Evolutionary conservation across 768 basidiomycete species (phyloP).

Genomic region (Kwoniella sp.): DNA sequence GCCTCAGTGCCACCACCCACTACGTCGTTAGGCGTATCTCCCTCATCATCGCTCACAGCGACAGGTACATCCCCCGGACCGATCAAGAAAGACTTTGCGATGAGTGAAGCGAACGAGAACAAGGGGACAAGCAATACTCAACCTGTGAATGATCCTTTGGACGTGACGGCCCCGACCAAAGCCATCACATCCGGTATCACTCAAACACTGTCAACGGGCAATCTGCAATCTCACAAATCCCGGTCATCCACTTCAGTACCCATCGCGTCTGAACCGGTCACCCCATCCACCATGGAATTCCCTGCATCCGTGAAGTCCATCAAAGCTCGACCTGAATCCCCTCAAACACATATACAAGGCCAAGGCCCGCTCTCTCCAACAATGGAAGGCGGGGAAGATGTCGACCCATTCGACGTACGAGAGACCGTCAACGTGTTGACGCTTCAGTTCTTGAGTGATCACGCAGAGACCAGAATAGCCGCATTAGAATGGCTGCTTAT

Average conservation of each 20-base stretch:
- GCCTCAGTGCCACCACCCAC: conserved; percentile 29
- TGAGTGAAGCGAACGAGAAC: conserved; percentile 17
- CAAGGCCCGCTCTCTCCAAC: conserved; percentile 31
- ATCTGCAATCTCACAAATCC: conserved; percentile 27
- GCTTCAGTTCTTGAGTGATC: conserved; percentile 89
- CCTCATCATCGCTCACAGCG: conserved; percentile 16
- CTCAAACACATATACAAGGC: conserved; percentile 14
- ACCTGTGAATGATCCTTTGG: conserved; percentile 37
- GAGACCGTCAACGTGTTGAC: conserved; percentile 88
- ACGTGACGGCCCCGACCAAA: conserved; percentile 52
- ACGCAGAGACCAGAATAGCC: conserved; percentile 91
- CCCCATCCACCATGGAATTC: conserved; percentile 41
- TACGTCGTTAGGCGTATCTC: conserved; percentile 24
- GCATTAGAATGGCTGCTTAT: conserved; percentile 97
- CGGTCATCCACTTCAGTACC: conserved; percentile 12
- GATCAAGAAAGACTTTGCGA: conserved; percentile 27
- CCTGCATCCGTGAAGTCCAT: conserved; percentile 22
- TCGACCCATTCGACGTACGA: conserved; percentile 83
- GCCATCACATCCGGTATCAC: conserved; percentile 40
- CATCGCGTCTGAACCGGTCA: conserved; percentile 37
- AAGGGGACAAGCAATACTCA: no score
- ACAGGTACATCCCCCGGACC: conserved; percentile 22
- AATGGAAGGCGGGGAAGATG: conserved; percentile 49
- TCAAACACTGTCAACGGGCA: conserved; percentile 22
- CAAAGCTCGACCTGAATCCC: conserved; percentile 61